phyloP scores from a whole-genome alignment of 805 yeast genomes.

The Monosporozyma siamensis region DNA sequence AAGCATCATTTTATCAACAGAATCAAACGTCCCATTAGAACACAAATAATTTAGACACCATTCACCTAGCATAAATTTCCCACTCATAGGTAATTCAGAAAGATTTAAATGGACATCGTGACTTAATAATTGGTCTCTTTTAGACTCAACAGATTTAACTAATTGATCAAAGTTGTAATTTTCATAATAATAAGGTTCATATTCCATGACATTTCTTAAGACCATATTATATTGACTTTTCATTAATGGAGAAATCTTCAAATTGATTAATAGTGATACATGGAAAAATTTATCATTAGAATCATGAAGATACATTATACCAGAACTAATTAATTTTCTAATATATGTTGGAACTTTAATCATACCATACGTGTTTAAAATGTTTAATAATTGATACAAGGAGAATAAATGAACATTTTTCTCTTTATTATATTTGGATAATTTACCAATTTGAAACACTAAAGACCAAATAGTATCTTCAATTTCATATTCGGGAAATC shows the following conservation, averaged over 20 bases:
- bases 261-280: constrained; percentile 45
- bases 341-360: constrained; percentile 52
- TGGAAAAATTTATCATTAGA: constrained; percentile 45
- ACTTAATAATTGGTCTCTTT: constrained; percentile 10
- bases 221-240: constrained; percentile 49
- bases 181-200: constrained; percentile 31
- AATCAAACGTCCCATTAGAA: constrained; percentile 10
- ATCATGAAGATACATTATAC: constrained; percentile 58
- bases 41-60: constrained; percentile 41
- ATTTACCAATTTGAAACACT: constrained; percentile 31
- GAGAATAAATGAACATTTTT: constrained; percentile 23
- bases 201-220: constrained; percentile 40
- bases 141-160: constrained; percentile 28
- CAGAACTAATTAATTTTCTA: constrained; percentile 76
- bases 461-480: constrained; percentile 31
- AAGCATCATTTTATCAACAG: constrained; percentile 14
- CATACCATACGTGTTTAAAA: constrained; percentile 33
- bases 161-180: constrained; percentile 28
- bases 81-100: constrained; percentile 30
- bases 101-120: constrained; percentile 12
- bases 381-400: constrained; percentile 39
- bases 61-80: constrained; percentile 38
- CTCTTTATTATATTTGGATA: constrained; percentile 22
- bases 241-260: constrained; percentile 42
- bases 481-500: constrained; percentile 27